Evolutionary conservation across 2,329 filamentous ascomycete genomes (phyloP), one percentile per base, ranked within the genome.

Genomic region (Penicillium sp.): DNA sequence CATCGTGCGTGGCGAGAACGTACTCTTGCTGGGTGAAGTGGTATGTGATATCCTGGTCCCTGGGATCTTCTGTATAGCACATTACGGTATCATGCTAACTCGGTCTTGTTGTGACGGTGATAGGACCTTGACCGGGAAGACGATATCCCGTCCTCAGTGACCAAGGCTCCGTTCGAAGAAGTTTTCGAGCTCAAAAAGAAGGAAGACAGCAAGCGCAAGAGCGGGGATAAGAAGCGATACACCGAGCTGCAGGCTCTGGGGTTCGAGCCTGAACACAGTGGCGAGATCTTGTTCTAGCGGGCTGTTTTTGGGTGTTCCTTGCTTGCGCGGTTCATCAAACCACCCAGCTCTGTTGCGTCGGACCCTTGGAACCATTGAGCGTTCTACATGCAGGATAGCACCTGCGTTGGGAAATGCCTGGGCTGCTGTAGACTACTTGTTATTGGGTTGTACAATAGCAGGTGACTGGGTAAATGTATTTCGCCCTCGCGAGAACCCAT

Each of bases 111-210:
- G 4, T 3, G 13, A 21, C 3, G 25, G 29, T 11, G 41, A n/a
- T 48, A 78, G 76, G 93, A 98, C 64, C 80, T 98, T 16, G 93
- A 98, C 72, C 88, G 86, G 60, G 93, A 98, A 67, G 93, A 98
- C 65, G 83, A 94, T 43, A 76, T 88, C 10, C 88, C 87, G 1
- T 65, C 75, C 4, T 81, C 83, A 20, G 88, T 85, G 55, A 73
- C 77, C 52, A 72, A 75, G 49, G 88, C 81, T 2, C 77, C 87
- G 1, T 72, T 81, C 33, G 78, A 84, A 32, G 70, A 83, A 48
- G 87, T 94, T 25, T 81, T 83, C 51, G 79, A 78, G 46, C 67
- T 93, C 30, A 85, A 84, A 50, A 86, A 87, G 65, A 77, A 85
- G 59, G 80, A 83, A 61, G 84, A 86, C 49, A 72, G 68, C 4